A percentile compares a stretch with the other conserved stretches of the same genome.
Evolutionary conservation across 2,329 filamentous ascomycete genomes (phyloP).

Genomic region (Simplicillium sp.): DNA sequence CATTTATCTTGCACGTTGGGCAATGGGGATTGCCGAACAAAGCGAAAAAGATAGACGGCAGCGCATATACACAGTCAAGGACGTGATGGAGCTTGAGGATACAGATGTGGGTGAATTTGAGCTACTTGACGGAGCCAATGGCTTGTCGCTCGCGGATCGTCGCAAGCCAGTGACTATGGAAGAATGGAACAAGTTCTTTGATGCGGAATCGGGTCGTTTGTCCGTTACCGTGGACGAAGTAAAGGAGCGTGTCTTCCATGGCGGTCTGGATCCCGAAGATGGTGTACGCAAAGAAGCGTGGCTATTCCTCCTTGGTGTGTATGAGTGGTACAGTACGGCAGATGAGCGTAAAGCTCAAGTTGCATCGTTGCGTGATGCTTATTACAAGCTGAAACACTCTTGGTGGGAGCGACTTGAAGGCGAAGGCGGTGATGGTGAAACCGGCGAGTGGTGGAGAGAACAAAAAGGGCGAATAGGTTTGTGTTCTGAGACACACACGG

Average conservation of each 20-base stretch:
- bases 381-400: constrained; percentile 82
- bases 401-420: constrained; percentile 97
- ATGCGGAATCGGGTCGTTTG: constrained; percentile 62
- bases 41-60: constrained; percentile 79
- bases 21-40: constrained; percentile 97
- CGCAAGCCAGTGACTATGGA: constrained; percentile 68
- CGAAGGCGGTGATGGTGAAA: constrained; percentile 66
- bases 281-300: constrained; percentile 94
- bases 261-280: constrained; percentile 79
- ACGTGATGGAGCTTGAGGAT: constrained; percentile 88
- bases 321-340: constrained; percentile 82
- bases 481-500: constrained; percentile 17
- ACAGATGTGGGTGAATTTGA: constrained; percentile 95
- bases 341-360: constrained; percentile 78
- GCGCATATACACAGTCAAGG: constrained; percentile 85
- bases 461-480: constrained; percentile 88
- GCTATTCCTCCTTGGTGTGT: constrained; percentile 85
- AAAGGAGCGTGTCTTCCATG: constrained; percentile 95
- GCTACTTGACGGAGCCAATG: constrained; percentile 71
- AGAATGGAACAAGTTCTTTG: constrained; percentile 91
- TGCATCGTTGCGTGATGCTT: constrained; percentile 83
- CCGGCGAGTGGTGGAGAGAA: constrained; percentile 94
- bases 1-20: constrained; percentile 91
- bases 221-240: constrained; percentile 81
- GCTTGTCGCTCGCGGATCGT: constrained; percentile 65